Evolutionary conservation across 2,329 filamentous ascomycete genomes (phyloP).

Genomic region (Aspergillus melleus): DNA sequence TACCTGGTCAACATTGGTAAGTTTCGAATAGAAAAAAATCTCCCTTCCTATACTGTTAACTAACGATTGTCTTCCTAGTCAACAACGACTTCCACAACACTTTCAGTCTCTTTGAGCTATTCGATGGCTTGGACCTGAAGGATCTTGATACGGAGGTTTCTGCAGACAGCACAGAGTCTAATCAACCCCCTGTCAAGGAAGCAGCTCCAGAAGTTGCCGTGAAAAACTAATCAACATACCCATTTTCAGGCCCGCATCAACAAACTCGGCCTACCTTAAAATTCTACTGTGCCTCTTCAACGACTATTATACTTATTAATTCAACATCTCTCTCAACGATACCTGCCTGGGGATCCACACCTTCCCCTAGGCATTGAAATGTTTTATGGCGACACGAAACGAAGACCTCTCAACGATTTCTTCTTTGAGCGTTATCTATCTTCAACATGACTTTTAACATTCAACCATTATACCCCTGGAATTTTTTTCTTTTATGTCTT

Average conservation of each 20-base stretch:
- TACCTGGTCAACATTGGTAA: constrained; percentile 92
- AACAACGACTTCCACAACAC: constrained; percentile 96
- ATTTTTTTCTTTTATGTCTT: constrained; percentile 21
- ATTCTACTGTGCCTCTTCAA: constrained; percentile 15
- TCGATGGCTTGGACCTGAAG: constrained; percentile 65
- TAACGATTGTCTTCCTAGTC: constrained; percentile 55
- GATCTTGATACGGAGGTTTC: constrained; percentile 36
- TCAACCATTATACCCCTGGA: constrained; percentile 36
- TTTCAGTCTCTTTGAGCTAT: constrained; percentile 78
- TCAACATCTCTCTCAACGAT: constrained; percentile 43
- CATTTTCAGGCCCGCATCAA: constrained; percentile 2
- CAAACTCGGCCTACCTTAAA: constrained; percentile 10
- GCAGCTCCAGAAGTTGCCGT: constrained; percentile 10
- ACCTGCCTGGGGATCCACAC: constrained; percentile 18
- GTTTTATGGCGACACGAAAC: constrained; percentile 40
- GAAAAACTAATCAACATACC: constrained; percentile 25
- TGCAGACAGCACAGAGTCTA: constrained; percentile 16
- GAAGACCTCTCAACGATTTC: constrained; percentile 45
- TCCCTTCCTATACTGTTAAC: not conserved
- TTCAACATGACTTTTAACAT: constrained; percentile 37
- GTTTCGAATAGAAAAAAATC: constrained; percentile 28
- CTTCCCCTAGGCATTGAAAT: constrained; percentile 20
- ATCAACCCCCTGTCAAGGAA: constrained; percentile 23
- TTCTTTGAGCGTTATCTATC: constrained; percentile 40
- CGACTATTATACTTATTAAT: constrained; percentile 26